Conservation (phyloP, 441 rosid genomes). For the Melastoma candidum region DNA sequence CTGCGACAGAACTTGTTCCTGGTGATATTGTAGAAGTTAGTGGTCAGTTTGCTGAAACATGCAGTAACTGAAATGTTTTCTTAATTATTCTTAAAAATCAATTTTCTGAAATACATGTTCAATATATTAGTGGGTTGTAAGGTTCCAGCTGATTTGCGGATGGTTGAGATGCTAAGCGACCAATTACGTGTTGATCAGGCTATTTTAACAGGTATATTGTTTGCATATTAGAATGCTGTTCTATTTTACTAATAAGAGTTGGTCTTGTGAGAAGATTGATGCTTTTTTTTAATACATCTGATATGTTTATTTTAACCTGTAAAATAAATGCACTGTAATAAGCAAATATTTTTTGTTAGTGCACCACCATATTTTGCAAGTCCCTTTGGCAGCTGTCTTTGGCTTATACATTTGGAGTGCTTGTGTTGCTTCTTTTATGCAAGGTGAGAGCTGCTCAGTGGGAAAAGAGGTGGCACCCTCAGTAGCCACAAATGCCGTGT, state of each 20-base stretch:
- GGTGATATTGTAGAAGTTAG: slow-evolving; percentile 95
- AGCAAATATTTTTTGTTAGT: too few relatives aligned
- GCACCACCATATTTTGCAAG: too few relatives aligned
- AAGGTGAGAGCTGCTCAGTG: slow-evolving; percentile 98
- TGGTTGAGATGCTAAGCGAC: slow-evolving; percentile 88
- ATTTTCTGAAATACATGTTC: too few relatives aligned
- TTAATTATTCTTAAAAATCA: too few relatives aligned
- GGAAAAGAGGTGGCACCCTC: slow-evolving; percentile 71
- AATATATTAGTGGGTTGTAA: slow-evolving; percentile 75
- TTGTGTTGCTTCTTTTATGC: slow-evolving; percentile 13
- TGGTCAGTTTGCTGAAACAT: slow-evolving; percentile 38
- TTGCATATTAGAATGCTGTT: too few relatives aligned
- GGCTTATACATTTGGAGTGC: too few relatives aligned
- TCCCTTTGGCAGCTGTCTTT: too few relatives aligned
- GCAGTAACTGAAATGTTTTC: background rate
- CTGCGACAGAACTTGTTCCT: slow-evolving; percentile 92
- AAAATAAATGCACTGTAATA: too few relatives aligned
- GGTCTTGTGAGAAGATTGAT: too few relatives aligned
- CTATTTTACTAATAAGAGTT: too few relatives aligned
- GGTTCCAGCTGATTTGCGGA: slow-evolving; percentile 97
- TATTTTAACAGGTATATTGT: slow-evolving; percentile 74
- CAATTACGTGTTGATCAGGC: slow-evolving; percentile 97
- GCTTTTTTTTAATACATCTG: too few relatives aligned
- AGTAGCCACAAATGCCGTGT: slow-evolving; percentile 78
- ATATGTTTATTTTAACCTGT: too few relatives aligned